These are phyloP conservation scores for Trichosporon ovoides DNA, from an alignment of 1,284 basidiomycete species.

Conservation along the genomic window DNA sequence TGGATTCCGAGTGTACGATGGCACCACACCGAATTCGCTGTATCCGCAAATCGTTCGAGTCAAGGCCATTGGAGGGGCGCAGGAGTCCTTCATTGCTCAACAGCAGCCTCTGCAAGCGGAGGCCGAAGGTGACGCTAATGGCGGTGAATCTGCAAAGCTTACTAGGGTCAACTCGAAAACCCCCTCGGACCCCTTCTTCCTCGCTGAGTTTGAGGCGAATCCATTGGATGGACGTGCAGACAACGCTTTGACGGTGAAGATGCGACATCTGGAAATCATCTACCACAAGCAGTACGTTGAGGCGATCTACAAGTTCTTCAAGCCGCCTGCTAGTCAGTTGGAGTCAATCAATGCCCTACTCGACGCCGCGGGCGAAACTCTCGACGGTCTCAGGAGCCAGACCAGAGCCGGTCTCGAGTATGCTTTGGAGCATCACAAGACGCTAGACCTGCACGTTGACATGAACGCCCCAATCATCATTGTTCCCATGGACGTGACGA, in stretches of 20 bases:
- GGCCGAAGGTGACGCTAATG: background rate
- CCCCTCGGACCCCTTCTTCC: slow-evolving; percentile 74
- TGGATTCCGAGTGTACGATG: slow-evolving; percentile 85
- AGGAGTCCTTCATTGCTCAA: slow-evolving; percentile 12
- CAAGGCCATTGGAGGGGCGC: slow-evolving; percentile 54
- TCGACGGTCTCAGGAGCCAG: slow-evolving; percentile 92
- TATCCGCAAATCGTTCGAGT: slow-evolving; percentile 93
- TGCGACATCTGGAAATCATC: slow-evolving; percentile 97
- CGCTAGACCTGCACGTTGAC: slow-evolving; percentile 90
- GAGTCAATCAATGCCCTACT: slow-evolving; percentile 89
- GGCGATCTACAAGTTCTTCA: slow-evolving; percentile 86
- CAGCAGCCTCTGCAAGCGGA: slow-evolving; percentile 21
- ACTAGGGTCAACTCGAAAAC: slow-evolving; percentile 40
- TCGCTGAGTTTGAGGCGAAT: slow-evolving; percentile 84
- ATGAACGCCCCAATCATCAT: slow-evolving; percentile 98
- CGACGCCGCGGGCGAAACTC: slow-evolving; percentile 85
- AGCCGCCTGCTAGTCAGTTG: slow-evolving; percentile 88
- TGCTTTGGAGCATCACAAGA: slow-evolving; percentile 63
- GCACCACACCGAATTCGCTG: slow-evolving; percentile 72
- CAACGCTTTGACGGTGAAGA: slow-evolving; percentile 78
- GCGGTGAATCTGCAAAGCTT: slow-evolving; percentile 15
- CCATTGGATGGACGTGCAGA: slow-evolving; percentile 92
- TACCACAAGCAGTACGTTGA: slow-evolving; percentile 95
- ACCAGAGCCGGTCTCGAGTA: slow-evolving; percentile 92
- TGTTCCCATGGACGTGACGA: slow-evolving; percentile 84